Evolutionary conservation across 2,329 filamentous ascomycete genomes (phyloP).

Genomic region (Cytospora schulzeri): DNA sequence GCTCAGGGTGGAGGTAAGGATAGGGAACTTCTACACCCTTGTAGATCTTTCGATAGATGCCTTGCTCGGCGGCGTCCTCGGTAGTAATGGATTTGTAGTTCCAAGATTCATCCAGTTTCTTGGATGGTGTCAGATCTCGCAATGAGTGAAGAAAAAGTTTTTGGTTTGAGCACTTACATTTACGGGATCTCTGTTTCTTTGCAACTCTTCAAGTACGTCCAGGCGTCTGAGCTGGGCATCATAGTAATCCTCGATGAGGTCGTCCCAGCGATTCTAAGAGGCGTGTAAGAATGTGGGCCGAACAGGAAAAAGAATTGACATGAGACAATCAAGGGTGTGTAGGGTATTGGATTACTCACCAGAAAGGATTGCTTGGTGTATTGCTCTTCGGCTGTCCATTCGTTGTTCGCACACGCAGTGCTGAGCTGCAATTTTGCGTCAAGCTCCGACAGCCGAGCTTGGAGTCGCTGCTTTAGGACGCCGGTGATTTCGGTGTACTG

Average conservation of each 20-base stretch:
- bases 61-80: conserved; percentile 48
- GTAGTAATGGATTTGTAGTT: conserved; percentile 49
- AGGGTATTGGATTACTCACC: conserved; percentile 28
- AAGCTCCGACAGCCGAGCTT: conserved; percentile 33
- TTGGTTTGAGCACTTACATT: conserved; percentile 47
- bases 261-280: conserved; percentile 24
- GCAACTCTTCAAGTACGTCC: conserved; percentile 48
- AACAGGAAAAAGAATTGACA: conserved; percentile 7
- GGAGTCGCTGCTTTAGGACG: conserved; percentile 52
- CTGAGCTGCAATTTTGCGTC: conserved; percentile 30
- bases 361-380: conserved; percentile 30
- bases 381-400: conserved; percentile 14
- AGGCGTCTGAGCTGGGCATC: conserved; percentile 50
- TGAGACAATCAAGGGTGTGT: background rate
- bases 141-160: conserved; percentile 33
- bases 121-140: conserved; percentile 26
- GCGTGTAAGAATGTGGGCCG: conserved; percentile 13
- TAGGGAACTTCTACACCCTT: conserved; percentile 47
- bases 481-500: conserved; percentile 55
- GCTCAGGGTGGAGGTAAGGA: conserved; percentile 41
- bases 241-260: conserved; percentile 42
- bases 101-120: conserved; percentile 45
- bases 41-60: conserved; percentile 43
- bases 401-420: conserved; percentile 28
- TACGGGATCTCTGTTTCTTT: conserved; percentile 47